Evolutionary conservation across 2,329 filamentous ascomycete genomes (phyloP), one percentile per base, ranked within the genome.

Genomic region (Colletotrichum tanaceti): DNA sequence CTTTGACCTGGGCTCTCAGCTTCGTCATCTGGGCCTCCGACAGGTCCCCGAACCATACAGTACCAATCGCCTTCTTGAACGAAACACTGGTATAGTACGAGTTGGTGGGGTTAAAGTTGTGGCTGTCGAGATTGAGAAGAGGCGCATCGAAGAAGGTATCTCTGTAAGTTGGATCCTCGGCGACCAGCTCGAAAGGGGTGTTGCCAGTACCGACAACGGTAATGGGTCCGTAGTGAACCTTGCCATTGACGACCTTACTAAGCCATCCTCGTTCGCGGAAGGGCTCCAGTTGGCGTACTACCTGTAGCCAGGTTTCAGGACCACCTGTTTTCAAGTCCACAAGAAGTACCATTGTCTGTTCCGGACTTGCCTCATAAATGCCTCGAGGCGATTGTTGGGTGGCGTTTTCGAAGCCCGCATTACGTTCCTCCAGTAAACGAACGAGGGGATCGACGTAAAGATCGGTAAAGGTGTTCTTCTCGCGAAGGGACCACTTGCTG

Each of bases 121-220:
- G 73, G 10, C 71, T 67, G 1, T 75, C 69, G 4, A 84, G 74
- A 74, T 79, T 74, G 63, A 82, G 77, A 0, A 92, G 81, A 0
- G 89, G 89, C 0, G 90, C 90, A 72, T 92, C 90, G 74, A 89
- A 90, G 77, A 91, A 91, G 63, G 88, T 80, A 75, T 91, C 88
- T 38, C 88, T 82, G 70, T 87, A 83, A 1, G 83, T 86, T 6
- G 78, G 72, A 73, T 87, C 87, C n/a, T 79, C 76, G 4, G 83
- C 78, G 11, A 91, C 73, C 10, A 85, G 74, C 63, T 87, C 82
- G 73, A 90, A 89, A 0, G 85, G 87, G 0, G 87, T 85, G 71
- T 87, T 86, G 14, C 91, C 91, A 1, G 90, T 92, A 1, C 86
- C 89, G 2, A 93, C 89, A 2, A 93, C 85, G 0, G 90, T 93